A percentile compares a stretch with the other conserved stretches of the same genome.
Evolutionary conservation across 148 eudicot genomes (phyloP).

Genomic region (Beta vulgaris): DNA sequence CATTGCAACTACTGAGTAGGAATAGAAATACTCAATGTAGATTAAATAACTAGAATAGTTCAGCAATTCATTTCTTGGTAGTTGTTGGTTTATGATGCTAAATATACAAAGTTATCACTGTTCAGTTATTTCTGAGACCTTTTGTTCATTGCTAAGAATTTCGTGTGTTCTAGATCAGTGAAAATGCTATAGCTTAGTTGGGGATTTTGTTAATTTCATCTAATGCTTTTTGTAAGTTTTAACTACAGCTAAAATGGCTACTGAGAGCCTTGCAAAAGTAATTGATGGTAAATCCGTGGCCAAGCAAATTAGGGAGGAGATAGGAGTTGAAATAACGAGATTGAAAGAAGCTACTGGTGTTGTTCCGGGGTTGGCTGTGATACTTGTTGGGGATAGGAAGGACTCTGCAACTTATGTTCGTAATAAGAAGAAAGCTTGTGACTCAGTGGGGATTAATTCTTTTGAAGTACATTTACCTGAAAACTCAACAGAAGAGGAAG

Average conservation of each 20-base stretch:
- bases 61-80: too few species aligned
- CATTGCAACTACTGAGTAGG: too few species aligned
- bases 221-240: constrained; percentile 5
- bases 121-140: not conserved
- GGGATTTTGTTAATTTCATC: not conserved
- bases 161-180: not conserved
- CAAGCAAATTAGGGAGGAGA: constrained; percentile 72
- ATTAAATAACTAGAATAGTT: too few species aligned
- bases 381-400: constrained; percentile 87
- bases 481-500: constrained; percentile 67
- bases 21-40: too few species aligned
- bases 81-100: too few species aligned
- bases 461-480: constrained; percentile 76
- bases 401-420: constrained; percentile 93
- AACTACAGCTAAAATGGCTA: constrained; percentile 48
- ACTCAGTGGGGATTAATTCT: constrained; percentile 74
- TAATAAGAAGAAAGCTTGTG: constrained; percentile 90
- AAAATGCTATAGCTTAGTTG: not conserved
- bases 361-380: constrained; percentile 91
- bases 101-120: too few species aligned
- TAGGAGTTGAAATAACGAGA: constrained; percentile 61
- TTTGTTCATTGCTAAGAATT: not conserved
- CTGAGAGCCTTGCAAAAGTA: constrained; percentile 55
- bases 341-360: constrained; percentile 75
- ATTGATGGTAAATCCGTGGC: constrained; percentile 83